phyloP scores from a whole-genome alignment of 2,329 filamentous ascomycete species.

The Alternaria sp. region DNA sequence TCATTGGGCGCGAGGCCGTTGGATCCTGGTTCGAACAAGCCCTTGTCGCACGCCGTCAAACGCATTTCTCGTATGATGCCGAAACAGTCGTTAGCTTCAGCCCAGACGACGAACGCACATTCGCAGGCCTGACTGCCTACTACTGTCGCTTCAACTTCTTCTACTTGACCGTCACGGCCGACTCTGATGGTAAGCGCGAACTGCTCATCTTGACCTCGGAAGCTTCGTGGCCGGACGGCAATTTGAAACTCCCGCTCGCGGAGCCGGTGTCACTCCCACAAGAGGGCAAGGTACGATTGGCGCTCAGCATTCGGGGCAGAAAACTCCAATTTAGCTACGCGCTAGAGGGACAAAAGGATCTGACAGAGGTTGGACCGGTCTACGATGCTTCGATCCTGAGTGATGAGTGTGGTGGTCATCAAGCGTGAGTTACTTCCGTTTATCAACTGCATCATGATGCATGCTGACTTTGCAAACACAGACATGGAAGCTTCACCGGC shows the following conservation, averaged over 20 bases:
- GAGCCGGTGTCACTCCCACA: conserved; percentile 59
- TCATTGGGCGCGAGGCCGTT: conserved; percentile 61
- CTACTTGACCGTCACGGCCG: conserved; percentile 65
- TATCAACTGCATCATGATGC: no score
- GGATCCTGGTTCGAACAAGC: conserved; percentile 58
- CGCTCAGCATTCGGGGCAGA: conserved; percentile 58
- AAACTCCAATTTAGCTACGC: conserved; percentile 65
- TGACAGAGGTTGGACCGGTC: conserved; percentile 61
- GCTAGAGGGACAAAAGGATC: conserved; percentile 51
- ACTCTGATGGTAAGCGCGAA: conserved; percentile 63
- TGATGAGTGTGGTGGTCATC: conserved; percentile 69
- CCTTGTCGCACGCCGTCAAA: conserved; percentile 62
- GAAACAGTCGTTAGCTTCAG: conserved; percentile 62
- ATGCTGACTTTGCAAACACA: neutral
- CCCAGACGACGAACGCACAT: conserved; percentile 65
- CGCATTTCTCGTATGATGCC: conserved; percentile 66
- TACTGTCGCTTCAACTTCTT: conserved; percentile 71
- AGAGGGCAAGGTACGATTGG: conserved; percentile 62
- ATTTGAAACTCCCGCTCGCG: conserved; percentile 53
- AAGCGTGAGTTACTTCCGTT: conserved; percentile 36
- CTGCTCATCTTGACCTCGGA: conserved; percentile 64
- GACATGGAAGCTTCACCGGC: conserved; percentile 68
- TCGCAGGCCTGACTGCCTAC: conserved; percentile 66
- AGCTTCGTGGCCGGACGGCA: conserved; percentile 61
- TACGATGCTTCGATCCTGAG: conserved; percentile 66